A percentile compares a stretch with the other conserved stretches of the same genome.
Conservation (phyloP, 208 protist genomes). For the Trypanosoma grayi region DNA sequence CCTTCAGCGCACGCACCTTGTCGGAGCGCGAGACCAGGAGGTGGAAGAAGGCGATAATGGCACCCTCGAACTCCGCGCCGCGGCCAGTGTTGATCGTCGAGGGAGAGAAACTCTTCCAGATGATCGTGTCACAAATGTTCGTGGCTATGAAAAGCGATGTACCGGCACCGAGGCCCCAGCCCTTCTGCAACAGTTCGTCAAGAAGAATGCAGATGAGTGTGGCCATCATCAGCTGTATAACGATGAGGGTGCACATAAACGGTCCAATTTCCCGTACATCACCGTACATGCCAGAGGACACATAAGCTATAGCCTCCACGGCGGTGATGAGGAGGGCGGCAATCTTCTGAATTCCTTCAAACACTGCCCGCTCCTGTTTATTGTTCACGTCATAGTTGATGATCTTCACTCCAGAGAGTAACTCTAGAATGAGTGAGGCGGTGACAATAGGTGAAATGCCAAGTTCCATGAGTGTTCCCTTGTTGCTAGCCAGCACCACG, state of each 20-base stretch:
- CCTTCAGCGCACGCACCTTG: conserved; percentile 98
- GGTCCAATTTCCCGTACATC: conserved; percentile 95
- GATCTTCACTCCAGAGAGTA: conserved; percentile 95
- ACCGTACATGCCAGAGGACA: conserved; percentile 99
- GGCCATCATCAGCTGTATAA: conserved; percentile 97
- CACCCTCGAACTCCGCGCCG: conserved; percentile 99
- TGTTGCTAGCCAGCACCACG: conserved; percentile 99
- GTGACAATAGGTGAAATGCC: conserved; percentile 98
- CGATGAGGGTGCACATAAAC: conserved; percentile 95
- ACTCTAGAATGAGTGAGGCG: conserved; percentile 98
- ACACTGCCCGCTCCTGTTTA: conserved; percentile 96
- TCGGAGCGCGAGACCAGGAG: conserved; percentile 94
- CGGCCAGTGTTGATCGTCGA: conserved; percentile 98
- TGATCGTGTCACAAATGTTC: conserved; percentile 99
- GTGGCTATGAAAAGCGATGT: conserved; percentile 99
- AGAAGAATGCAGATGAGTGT: conserved; percentile 99
- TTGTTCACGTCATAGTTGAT: conserved; percentile 96
- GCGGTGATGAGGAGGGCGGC: conserved; percentile 98
- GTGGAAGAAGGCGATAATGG: conserved; percentile 99
- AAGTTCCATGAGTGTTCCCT: conserved; percentile 99
- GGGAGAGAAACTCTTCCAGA: conserved; percentile 99
- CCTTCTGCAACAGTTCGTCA: conserved; percentile 99
- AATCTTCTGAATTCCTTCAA: conserved; percentile 98
- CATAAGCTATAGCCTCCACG: conserved; percentile 97
- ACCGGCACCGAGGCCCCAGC: conserved; percentile 99